These are phyloP conservation scores for Monocercomonoides exilis DNA, from an alignment of 78 protist species.

Conservation along the genomic window DNA sequence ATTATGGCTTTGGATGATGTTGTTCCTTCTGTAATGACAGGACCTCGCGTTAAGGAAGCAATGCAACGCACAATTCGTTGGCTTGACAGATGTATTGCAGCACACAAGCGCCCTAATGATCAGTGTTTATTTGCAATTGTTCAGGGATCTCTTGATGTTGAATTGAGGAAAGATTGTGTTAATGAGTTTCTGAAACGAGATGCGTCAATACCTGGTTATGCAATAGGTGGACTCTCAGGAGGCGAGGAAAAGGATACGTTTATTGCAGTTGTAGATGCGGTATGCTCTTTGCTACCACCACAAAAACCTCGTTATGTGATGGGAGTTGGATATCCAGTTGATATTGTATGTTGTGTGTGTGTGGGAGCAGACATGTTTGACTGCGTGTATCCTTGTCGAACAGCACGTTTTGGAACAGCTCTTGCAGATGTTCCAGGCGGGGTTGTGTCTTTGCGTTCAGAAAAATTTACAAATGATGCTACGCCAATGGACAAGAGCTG, in stretches of 20 bases:
- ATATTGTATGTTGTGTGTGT: constrained; percentile 15
- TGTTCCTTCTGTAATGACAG: background rate
- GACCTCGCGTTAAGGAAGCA: constrained; percentile 33
- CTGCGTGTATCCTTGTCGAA: constrained; percentile 45
- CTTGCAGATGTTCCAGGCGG: constrained; percentile 19
- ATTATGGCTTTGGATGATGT: constrained; percentile 49
- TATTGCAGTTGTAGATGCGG: background rate
- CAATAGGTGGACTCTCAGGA: constrained; percentile 47
- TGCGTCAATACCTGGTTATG: constrained; percentile 19
- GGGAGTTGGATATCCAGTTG: constrained; percentile 27
- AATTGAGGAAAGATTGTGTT: constrained; percentile 1
- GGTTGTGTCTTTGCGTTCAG: background rate
- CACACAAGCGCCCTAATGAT: constrained; percentile 18
- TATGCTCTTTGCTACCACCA: constrained; percentile 8
- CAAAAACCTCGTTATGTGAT: constrained; percentile 27
- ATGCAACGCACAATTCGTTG: constrained; percentile 23
- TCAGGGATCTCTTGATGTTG: constrained; percentile 27
- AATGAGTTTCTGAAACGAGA: background rate
- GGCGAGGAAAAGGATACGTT: constrained; percentile 42
- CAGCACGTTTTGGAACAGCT: constrained; percentile 38
- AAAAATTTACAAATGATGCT: background rate
- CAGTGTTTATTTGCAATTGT: constrained; percentile 28
- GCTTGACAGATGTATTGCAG: constrained; percentile 34
- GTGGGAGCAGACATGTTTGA: constrained; percentile 45
- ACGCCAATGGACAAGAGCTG: background rate